Base-by-base conservation (phyloP, 352 stramenopile genomes). In the Pythium rhizo-oryzae region DNA sequence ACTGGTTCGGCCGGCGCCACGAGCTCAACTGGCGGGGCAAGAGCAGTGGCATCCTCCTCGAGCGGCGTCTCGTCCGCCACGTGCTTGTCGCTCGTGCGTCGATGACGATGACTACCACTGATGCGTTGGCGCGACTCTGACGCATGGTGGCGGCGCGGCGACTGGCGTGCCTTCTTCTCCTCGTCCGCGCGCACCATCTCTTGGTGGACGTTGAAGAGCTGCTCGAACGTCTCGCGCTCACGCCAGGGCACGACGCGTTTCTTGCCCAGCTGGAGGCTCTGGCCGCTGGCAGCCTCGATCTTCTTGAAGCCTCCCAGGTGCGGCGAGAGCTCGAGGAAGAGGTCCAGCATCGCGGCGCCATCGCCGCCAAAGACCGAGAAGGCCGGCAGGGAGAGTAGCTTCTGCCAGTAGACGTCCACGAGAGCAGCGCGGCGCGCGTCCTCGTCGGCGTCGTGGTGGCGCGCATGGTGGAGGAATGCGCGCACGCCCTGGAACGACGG, bases 311-410 rank as follows among this genome's bases (percentile, higher is more conserved):
- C 70, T 3, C 64, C 53, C 13, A 90, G 66, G 59, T 94, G 83
- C 41, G 67, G 44, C 13, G 82, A 80, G 30, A 93, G 79, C 46
- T 90, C 82, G 47, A 93, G 70, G 54, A 94, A 94, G 2, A 70
- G 73, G 69, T 93, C 77, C 5, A 94, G 72, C 74, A 92, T 80
- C 19, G 77, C 71, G 49, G 75, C 78, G 4, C 51, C 81, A 30
- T 91, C 80, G 53, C 77, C 90, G 8, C 78, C 79, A 66, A 90
- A 84, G 15, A 62, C 69, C 5, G 80, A 88, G n/a, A 94, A 80
- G 18, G 66, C 65, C 7, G 79, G 76, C 11, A 90, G 65, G 13
- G 63, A 67, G 39, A 93, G 66, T 25, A 93, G 55, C 30, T 79
- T 54, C 49, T 90, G 79, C 25, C 88, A 25, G 67, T 90, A 93